Evolutionary conservation across 2,329 filamentous ascomycete genomes (phyloP).

Genomic region (Teratosphaeria destructans): DNA sequence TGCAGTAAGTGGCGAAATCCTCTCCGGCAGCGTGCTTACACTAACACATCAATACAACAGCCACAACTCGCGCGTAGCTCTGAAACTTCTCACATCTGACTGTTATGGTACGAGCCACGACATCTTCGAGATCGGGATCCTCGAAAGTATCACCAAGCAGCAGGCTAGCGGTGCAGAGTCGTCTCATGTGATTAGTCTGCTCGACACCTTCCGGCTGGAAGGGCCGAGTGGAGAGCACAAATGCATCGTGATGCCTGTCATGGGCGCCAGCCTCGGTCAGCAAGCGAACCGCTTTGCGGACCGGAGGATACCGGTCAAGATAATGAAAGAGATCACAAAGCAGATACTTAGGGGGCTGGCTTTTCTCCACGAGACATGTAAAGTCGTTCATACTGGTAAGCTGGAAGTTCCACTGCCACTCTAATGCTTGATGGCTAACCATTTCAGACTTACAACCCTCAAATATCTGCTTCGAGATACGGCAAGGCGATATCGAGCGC

Average conservation of each 20-base stretch:
- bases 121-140: conserved; percentile 2
- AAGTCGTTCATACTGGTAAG: conserved; percentile 10
- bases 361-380: conserved; percentile 9
- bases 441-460: conserved; percentile 15
- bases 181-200: background rate
- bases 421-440: background rate
- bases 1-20: background rate
- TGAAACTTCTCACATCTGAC: conserved; percentile 1
- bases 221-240: background rate
- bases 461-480: conserved; percentile 17
- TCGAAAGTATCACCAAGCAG: background rate
- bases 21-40: background rate
- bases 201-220: background rate
- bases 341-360: conserved; percentile 11
- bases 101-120: conserved; percentile 1
- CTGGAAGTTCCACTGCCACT: background rate
- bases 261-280: background rate
- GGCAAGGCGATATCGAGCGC: conserved; percentile 1
- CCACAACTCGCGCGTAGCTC: background rate
- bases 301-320: conserved; percentile 1
- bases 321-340: conserved; percentile 8
- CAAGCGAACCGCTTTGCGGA: conserved; percentile 1
- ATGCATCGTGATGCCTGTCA: background rate
- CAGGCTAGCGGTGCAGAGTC: background rate
- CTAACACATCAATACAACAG: background rate